phyloP scores from a whole-genome alignment of 345 rosid genomes.

The Raphanus raphanistrum region DNA sequence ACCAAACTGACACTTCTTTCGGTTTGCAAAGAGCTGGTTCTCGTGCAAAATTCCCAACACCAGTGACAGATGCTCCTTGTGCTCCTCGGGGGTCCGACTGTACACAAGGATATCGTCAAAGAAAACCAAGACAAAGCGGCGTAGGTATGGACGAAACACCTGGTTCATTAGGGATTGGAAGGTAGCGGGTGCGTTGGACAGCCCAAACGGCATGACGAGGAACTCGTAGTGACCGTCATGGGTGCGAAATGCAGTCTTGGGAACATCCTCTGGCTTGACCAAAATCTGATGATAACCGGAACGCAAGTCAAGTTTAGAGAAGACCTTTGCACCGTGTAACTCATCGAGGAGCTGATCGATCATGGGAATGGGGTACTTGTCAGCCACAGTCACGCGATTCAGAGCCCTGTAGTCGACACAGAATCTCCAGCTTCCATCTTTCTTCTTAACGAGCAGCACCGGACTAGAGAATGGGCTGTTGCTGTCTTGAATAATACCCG shows the following conservation, averaged over 20 bases:
- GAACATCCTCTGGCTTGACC: neutral
- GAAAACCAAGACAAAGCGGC: neutral
- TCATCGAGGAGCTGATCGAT: neutral
- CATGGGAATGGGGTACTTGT: neutral
- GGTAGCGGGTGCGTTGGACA: neutral
- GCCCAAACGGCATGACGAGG: neutral
- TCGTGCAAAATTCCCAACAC: too few relatives aligned
- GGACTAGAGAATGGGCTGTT: neutral
- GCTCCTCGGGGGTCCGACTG: neutral
- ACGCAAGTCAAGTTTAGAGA: neutral
- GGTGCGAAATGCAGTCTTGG: neutral
- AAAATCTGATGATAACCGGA: neutral
- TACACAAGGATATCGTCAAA: neutral
- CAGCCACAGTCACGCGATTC: neutral
- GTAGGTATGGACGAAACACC: neutral
- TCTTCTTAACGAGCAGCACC: neutral
- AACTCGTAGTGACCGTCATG: neutral
- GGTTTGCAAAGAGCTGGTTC: too few relatives aligned
- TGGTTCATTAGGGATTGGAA: neutral
- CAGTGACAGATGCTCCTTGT: neutral
- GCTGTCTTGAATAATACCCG: neutral
- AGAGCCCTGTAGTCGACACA: neutral
- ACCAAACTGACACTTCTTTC: too few relatives aligned
- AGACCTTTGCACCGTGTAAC: neutral
- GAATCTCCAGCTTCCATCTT: neutral